These are phyloP conservation scores for Phaeolepiota aurea DNA, from an alignment of 768 basidiomycete species.

Conservation along the genomic window DNA sequence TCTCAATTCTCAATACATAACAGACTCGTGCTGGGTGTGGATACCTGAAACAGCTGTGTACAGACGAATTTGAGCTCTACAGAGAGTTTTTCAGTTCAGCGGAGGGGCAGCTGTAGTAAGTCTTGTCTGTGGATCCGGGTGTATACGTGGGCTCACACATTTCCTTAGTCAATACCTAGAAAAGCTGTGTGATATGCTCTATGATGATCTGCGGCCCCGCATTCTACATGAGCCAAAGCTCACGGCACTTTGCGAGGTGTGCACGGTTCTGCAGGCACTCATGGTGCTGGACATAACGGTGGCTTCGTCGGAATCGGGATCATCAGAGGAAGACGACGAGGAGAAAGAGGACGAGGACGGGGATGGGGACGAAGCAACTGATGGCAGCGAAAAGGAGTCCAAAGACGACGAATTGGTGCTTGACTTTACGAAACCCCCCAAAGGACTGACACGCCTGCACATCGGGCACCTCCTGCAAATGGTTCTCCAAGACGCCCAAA, in stretches of 20 bases:
- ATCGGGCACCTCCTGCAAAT: constrained; percentile 78
- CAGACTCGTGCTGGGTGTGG: constrained; percentile 89
- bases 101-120: constrained; percentile 51
- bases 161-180: constrained; percentile 88
- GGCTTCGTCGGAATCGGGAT: constrained; percentile 13
- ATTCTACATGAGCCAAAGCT: constrained; percentile 91
- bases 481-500: constrained; percentile 95
- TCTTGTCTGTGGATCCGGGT: too few relatives aligned
- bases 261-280: constrained; percentile 90
- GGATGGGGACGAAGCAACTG: constrained; percentile 10
- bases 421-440: constrained; percentile 18
- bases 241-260: constrained; percentile 86
- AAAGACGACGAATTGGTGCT: constrained; percentile 25
- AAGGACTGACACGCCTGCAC: constrained; percentile 55
- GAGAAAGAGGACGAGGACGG: constrained; percentile 11
- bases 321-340: constrained; percentile 21
- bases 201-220: constrained; percentile 91
- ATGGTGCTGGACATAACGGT: constrained; percentile 82
- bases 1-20: constrained; percentile 2
- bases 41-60: constrained; percentile 87
- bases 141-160: too few relatives aligned
- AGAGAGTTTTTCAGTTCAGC: constrained; percentile 83
- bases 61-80: constrained; percentile 83
- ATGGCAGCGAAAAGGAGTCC: background rate
- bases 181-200: constrained; percentile 86